Conservation (phyloP, 2,329 filamentous ascomycete species). For the Fusarium sp. region DNA sequence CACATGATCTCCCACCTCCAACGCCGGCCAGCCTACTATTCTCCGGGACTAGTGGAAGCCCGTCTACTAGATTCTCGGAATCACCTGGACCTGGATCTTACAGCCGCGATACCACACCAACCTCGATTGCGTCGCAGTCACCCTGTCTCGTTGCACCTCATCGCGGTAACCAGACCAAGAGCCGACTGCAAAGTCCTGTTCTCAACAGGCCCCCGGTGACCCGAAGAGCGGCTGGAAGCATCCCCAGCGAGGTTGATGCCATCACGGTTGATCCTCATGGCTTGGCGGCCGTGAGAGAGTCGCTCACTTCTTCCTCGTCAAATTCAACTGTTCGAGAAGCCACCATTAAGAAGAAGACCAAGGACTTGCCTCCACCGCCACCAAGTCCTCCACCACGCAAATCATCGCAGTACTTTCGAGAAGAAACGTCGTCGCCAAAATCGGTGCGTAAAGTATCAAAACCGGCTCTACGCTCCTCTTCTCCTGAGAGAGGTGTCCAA, state of each 20-base stretch:
- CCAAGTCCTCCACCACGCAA: constrained; percentile 70
- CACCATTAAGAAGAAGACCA: constrained; percentile 54
- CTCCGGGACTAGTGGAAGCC: constrained; percentile 72
- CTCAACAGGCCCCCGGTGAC: constrained; percentile 68
- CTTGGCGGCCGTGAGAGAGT: constrained; percentile 73
- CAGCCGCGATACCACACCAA: constrained; percentile 80
- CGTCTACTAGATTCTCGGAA: constrained; percentile 78
- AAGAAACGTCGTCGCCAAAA: constrained; percentile 53
- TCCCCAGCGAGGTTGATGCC: constrained; percentile 59
- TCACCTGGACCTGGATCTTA: constrained; percentile 75
- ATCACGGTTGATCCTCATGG: constrained; percentile 62
- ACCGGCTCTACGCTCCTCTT: constrained; percentile 46
- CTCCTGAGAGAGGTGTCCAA: constrained; percentile 46
- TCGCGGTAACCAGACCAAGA: constrained; percentile 57
- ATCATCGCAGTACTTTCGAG: constrained; percentile 65
- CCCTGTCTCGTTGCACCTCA: constrained; percentile 65
- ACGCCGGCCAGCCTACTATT: constrained; percentile 65
- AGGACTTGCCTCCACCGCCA: constrained; percentile 57
- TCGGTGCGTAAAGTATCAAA: constrained; percentile 45
- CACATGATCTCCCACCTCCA: constrained; percentile 72
- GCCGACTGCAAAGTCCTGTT: constrained; percentile 64
- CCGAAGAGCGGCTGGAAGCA: constrained; percentile 64
- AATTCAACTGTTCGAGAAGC: constrained; percentile 71
- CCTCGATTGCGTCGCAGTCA: constrained; percentile 79
- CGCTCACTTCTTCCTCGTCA: constrained; percentile 76